Evolutionary conservation across 2,329 filamentous ascomycete genomes (phyloP).

Genomic region (Acephala macrosclerotiorum): DNA sequence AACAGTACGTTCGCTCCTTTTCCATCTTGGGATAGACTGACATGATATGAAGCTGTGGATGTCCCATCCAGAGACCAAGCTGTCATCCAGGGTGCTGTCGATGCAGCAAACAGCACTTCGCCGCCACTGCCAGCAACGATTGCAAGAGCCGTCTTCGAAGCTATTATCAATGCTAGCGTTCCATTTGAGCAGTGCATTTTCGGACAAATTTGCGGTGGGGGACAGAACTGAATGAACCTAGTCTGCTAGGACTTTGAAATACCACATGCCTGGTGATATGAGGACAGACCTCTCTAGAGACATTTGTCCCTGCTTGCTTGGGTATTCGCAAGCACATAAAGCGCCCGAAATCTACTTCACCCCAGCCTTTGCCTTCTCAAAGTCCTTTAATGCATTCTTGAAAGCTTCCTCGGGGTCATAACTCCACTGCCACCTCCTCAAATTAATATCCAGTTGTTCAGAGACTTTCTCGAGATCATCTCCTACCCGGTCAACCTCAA

Average conservation of each 20-base stretch:
- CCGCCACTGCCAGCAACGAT: conserved; percentile 26
- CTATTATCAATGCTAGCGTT: conserved; percentile 29
- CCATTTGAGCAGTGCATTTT: conserved; percentile 32
- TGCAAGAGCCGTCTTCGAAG: conserved; percentile 28
- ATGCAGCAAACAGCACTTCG: conserved; percentile 18
- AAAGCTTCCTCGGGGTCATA: conserved; percentile 3
- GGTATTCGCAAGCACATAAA: too few species aligned
- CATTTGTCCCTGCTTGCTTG: too few species aligned
- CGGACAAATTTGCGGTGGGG: not conserved
- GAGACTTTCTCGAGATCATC: conserved; percentile 4
- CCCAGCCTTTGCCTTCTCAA: not conserved
- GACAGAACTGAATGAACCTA: not conserved
- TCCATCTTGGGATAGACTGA: not conserved
- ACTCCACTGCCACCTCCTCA: conserved; percentile 10
- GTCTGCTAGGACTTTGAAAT: too few species aligned
- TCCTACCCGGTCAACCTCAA: not conserved
- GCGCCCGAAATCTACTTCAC: not conserved
- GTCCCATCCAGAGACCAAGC: conserved; percentile 25
- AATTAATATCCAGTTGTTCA: not conserved
- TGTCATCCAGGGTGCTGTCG: conserved; percentile 27
- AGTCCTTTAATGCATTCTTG: not conserved
- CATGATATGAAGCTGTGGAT: not conserved
- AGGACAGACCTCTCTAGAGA: too few species aligned
- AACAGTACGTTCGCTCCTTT: conserved; percentile 6
- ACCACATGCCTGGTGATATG: too few species aligned